A percentile compares a stretch with the other conserved stretches of the same genome.
Evolutionary conservation across 2,329 filamentous ascomycete genomes (phyloP).

Genomic region (Aspergillus viridinutans): DNA sequence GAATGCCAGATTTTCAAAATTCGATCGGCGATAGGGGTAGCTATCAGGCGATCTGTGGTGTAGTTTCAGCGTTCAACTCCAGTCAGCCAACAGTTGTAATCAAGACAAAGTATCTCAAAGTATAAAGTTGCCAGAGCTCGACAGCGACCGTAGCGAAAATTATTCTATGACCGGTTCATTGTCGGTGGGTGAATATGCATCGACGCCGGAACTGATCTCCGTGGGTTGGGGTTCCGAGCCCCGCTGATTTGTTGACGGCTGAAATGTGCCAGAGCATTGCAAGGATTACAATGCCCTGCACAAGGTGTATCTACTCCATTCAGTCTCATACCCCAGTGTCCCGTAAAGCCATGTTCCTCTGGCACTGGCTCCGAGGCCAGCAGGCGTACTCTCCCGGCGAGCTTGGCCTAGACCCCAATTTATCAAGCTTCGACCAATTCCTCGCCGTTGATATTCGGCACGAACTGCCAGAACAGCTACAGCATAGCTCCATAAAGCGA

Average conservation of each 20-base stretch:
- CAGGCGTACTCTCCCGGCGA: slow-evolving; percentile 11
- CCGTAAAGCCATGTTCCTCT: slow-evolving; percentile 5
- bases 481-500: slow-evolving; percentile 7
- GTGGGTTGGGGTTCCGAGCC: too few species aligned
- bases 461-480: slow-evolving; percentile 12
- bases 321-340: slow-evolving; percentile 2
- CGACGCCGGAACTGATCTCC: too few species aligned
- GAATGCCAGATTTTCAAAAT: neutral
- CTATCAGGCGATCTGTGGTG: neutral
- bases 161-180: too few species aligned
- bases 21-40: neutral
- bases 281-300: slow-evolving; percentile 4
- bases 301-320: neutral
- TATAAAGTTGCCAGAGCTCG: too few species aligned
- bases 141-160: too few species aligned
- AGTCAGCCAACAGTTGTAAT: neutral
- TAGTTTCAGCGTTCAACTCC: neutral
- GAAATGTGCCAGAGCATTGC: slow-evolving; percentile 6
- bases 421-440: slow-evolving; percentile 14
- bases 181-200: too few species aligned
- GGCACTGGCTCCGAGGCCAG: slow-evolving; percentile 6
- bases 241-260: too few species aligned
- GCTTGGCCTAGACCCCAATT: slow-evolving; percentile 16
- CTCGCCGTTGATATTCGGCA: slow-evolving; percentile 9
- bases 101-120: too few species aligned